Base-by-base conservation (phyloP, 2,329 filamentous ascomycete genomes). In the Sporothrix variecibatus region DNA sequence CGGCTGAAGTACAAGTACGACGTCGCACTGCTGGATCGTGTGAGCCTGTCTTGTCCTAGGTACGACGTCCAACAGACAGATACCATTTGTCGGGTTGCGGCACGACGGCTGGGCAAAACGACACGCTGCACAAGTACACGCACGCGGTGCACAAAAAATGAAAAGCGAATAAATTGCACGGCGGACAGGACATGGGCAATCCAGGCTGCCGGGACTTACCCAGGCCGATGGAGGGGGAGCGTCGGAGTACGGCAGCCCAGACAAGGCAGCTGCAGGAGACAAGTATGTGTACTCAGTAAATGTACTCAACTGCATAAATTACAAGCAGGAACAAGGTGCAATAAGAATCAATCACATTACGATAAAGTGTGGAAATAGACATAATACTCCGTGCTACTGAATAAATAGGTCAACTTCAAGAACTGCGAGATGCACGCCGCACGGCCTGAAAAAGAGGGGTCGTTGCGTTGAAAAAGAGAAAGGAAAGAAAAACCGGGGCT, bases 161-260 rank as follows among this genome's bases (percentile, higher is more conserved):
- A 6, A 38, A n/a, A 23, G 3, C 15, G n/a, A 38, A 62, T 20
- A 53, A 28, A 23, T 38, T 46, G 40, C 12, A 43, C 23, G 26
- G 20, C 38, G 23, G 31, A 15, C 20, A 58, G n/a, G 12, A 43
- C 68, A 56, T 71, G 31, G 49, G 31, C 68, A 34, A 40, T 71
- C 46, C 31, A 71, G n/a, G 51, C 62, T 65, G 38, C 62, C 62
- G 62, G 62, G 62, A 65, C 62, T 65, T 46, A 28, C 38, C n/a
- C 20, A 64, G 34, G n/a, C 62, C 62, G 62, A 28, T 65, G 62
- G 62, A 65, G 62, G 62, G 38, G 4, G n/a, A 43, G 60, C 38
- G n/a, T 65, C 38, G 60, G 62, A 43, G 34, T 23, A 65, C 62
- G 62, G 31, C 58, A 38, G 15, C 31, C 34, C n/a, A 20, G 28